phyloP scores from a whole-genome alignment of 164 flowering plant species.

The Euptelea pleiosperma region DNA sequence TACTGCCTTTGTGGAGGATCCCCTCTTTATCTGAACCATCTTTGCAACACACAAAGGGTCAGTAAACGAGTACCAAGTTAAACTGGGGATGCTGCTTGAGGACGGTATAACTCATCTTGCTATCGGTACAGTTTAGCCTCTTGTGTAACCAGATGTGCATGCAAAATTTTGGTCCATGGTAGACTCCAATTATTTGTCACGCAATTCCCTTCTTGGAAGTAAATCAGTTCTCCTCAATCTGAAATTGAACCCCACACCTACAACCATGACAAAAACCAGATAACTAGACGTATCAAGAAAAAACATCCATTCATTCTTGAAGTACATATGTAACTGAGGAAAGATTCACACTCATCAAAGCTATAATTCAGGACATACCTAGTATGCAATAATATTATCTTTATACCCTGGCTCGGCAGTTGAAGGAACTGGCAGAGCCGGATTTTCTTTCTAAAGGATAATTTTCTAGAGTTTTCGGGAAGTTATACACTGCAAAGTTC shows the following conservation, averaged over 20 bases:
- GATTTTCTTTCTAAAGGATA: too few relatives aligned
- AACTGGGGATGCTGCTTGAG: not conserved
- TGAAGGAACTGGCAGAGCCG: too few relatives aligned
- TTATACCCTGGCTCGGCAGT: too few relatives aligned
- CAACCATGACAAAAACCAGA: constrained; percentile 8
- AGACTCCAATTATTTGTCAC: constrained; percentile 44
- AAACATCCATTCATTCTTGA: not conserved
- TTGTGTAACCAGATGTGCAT: not conserved
- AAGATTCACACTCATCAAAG: not conserved
- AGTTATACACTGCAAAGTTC: too few relatives aligned
- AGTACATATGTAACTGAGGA: not conserved
- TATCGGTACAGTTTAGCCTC: not conserved
- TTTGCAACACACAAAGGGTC: not conserved
- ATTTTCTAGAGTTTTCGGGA: too few relatives aligned
- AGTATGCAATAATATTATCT: not conserved
- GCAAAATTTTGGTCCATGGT: not conserved
- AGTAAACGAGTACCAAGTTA: not conserved
- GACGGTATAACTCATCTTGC: not conserved
- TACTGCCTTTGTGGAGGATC: not conserved
- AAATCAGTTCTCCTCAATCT: constrained; percentile 66
- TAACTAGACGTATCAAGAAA: not conserved
- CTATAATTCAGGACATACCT: not conserved
- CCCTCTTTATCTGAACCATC: not conserved
- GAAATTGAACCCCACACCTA: constrained; percentile 57
- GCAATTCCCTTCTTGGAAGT: constrained; percentile 72